Percentiles rank a stretch among this genome's conserved stretches.
These are phyloP conservation scores for Erigeron philadelphicus DNA, from an alignment of 140 eudicot species.

Conservation along the genomic window DNA sequence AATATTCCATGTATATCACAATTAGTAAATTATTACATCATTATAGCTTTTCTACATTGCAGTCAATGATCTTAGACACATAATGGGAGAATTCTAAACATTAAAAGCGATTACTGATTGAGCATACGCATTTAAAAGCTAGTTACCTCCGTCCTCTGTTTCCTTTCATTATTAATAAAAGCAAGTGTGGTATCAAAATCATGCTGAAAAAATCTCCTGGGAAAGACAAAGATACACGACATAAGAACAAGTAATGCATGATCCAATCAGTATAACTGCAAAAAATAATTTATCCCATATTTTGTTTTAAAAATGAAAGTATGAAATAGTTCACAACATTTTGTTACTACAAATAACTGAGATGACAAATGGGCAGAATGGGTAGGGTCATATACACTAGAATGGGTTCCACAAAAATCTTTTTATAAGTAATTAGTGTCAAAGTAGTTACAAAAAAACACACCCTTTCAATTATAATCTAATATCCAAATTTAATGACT, in stretches of 20 bases:
- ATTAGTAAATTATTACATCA: not conserved
- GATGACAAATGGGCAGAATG: too few relatives aligned
- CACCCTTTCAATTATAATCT: too few relatives aligned
- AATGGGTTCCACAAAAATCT: too few relatives aligned
- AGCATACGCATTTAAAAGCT: not conserved
- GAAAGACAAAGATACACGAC: conserved; percentile 8
- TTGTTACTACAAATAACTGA: too few relatives aligned
- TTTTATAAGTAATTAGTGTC: too few relatives aligned
- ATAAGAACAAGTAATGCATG: conserved; percentile 15
- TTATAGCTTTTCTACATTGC: not conserved
- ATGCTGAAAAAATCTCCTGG: conserved; percentile 78
- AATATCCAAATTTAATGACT: too few relatives aligned
- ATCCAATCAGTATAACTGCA: not conserved
- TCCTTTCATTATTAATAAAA: conserved; percentile 75
- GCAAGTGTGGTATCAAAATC: conserved; percentile 91
- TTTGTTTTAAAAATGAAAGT: not conserved
- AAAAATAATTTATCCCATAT: not conserved
- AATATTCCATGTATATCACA: not conserved
- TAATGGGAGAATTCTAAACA: not conserved
- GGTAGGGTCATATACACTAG: too few relatives aligned
- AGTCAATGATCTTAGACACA: conserved; percentile 10
- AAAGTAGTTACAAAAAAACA: too few relatives aligned
- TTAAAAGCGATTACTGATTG: not conserved
- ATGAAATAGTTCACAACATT: not conserved
- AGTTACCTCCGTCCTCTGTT: conserved; percentile 78